These are phyloP conservation scores for Eimeria zaria DNA, from an alignment of 169 alveolate genomes.

Conservation along the genomic window DNA sequence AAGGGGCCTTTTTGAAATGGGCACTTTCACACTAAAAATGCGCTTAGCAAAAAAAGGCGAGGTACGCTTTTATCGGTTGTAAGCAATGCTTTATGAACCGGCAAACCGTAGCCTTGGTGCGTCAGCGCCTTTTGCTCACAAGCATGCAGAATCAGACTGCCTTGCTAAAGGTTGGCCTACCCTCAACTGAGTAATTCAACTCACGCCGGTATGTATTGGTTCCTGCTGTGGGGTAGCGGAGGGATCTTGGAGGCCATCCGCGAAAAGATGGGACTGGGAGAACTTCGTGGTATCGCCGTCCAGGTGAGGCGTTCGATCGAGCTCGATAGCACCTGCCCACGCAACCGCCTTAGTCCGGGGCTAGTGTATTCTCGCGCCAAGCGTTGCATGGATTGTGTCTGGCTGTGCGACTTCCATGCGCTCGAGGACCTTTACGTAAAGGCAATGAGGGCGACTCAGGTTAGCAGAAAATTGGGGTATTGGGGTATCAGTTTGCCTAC, in stretches of 20 bases:
- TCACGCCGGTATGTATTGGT: neutral
- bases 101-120: neutral
- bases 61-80: neutral
- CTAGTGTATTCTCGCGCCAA: neutral
- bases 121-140: neutral
- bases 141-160: neutral
- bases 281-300: neutral
- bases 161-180: neutral
- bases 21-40: neutral
- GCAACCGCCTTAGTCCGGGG: neutral
- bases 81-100: neutral
- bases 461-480: neutral
- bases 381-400: neutral
- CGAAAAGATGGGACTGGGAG: neutral
- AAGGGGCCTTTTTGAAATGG: neutral
- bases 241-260: neutral
- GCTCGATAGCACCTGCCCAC: neutral
- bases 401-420: neutral
- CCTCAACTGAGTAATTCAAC: neutral
- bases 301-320: conserved; percentile 2
- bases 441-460: neutral
- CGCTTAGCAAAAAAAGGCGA: neutral
- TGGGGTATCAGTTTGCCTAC: neutral
- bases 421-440: neutral
- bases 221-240: neutral